Evolutionary conservation across 1,284 basidiomycete genomes (phyloP).

Genomic region (Sanghuangporus sanghuang): DNA sequence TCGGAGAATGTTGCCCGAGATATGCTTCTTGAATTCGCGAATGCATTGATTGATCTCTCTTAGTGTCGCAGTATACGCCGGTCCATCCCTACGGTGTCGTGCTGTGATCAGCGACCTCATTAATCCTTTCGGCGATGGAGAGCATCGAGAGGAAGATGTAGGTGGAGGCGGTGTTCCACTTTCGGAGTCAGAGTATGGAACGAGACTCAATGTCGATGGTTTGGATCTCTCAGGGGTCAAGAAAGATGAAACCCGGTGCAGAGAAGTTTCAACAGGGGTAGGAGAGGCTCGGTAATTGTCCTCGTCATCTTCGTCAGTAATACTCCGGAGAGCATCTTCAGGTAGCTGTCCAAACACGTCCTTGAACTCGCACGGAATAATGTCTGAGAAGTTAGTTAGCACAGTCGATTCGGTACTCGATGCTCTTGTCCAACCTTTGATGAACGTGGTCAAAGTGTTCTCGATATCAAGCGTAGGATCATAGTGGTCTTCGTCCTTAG

Average conservation of each 20-base stretch:
- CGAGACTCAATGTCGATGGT: conserved; percentile 22
- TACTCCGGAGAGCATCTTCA: conserved; percentile 28
- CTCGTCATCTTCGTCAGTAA: conserved; percentile 31
- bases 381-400: conserved; percentile 39
- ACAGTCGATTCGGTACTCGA: not conserved
- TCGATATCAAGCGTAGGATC: conserved; percentile 73
- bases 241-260: conserved; percentile 16
- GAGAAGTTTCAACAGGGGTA: conserved; percentile 15
- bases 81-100: conserved; percentile 58
- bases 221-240: conserved; percentile 9
- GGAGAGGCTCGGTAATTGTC: conserved; percentile 7
- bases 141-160: conserved; percentile 20
- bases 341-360: conserved; percentile 61
- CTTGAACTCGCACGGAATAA: conserved; percentile 60
- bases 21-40: conserved; percentile 57
- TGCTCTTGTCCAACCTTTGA: conserved; percentile 46
- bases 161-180: conserved; percentile 27
- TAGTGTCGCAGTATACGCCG: conserved; percentile 60
- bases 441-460: conserved; percentile 57
- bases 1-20: conserved; percentile 43
- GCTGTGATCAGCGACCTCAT: conserved; percentile 60
- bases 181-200: conserved; percentile 28
- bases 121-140: conserved; percentile 33
- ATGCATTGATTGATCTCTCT: conserved; percentile 53
- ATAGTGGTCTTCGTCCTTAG: conserved; percentile 76